phyloP scores from a whole-genome alignment of 306 rosid genomes.

The Quillaja saponaria region DNA sequence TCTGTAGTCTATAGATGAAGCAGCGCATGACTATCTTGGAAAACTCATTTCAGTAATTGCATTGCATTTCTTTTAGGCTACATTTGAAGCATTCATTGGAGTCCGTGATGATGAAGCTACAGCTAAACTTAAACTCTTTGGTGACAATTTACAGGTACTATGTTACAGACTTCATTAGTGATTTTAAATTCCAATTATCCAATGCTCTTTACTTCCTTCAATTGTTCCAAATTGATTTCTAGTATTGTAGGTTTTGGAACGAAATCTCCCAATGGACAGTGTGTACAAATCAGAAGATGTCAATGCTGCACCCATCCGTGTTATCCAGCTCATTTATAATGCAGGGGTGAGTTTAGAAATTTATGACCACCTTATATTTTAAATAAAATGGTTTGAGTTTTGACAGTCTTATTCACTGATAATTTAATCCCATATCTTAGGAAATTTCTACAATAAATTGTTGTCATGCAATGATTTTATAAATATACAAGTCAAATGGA shows the following conservation, averaged over 20 bases:
- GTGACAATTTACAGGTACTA: slow-evolving; percentile 82
- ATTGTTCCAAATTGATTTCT: no score
- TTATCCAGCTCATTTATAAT: slow-evolving; percentile 83
- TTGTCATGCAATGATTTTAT: no score
- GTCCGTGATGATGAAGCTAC: slow-evolving; percentile 88
- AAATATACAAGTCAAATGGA: no score
- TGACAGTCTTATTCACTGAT: no score
- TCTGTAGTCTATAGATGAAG: slow-evolving; percentile 1
- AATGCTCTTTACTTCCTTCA: slow-evolving; percentile 19
- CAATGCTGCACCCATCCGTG: slow-evolving; percentile 86
- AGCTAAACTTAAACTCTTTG: slow-evolving; percentile 83
- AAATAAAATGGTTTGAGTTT: no score
- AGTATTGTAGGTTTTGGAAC: slow-evolving; percentile 67
- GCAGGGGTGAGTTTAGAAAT: slow-evolving; percentile 67
- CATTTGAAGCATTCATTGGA: slow-evolving; percentile 91
- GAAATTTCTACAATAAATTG: no score
- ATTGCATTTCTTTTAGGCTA: slow-evolving; percentile 61
- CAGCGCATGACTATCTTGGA: slow-evolving; percentile 2
- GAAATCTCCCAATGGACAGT: slow-evolving; percentile 89
- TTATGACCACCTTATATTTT: no score
- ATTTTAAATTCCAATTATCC: no score
- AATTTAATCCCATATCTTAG: no score
- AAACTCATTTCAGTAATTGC: slow-evolving; percentile 19
- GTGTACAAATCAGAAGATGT: slow-evolving; percentile 84
- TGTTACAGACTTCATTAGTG: slow-evolving; percentile 14